Evolutionary conservation across 495 filamentous ascomycete species (phyloP).

Genomic region (Penicillium roqueforti): DNA sequence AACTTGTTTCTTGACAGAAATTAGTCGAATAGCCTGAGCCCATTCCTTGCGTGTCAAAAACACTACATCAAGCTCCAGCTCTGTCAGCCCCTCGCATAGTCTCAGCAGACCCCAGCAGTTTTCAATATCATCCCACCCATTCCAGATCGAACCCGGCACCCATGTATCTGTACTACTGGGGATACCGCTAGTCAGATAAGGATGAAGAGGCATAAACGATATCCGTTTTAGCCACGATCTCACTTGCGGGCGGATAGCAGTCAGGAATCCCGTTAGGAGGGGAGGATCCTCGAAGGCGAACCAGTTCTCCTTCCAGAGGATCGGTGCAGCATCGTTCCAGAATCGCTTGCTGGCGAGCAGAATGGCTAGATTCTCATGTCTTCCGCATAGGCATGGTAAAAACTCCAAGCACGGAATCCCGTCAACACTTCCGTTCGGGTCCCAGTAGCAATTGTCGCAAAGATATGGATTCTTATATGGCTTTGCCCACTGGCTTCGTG

Average conservation of each 20-base stretch:
- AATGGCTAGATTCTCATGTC: slow-evolving; percentile 14
- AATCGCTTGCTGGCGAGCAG: slow-evolving; percentile 22
- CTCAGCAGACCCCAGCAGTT: slow-evolving; percentile 5
- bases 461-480: slow-evolving; percentile 15
- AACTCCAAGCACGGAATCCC: not conserved
- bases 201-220: not conserved
- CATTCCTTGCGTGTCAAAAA: slow-evolving; percentile 3
- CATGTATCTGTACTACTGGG: too few species aligned
- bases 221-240: slow-evolving; percentile 11
- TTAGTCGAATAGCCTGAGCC: slow-evolving; percentile 1
- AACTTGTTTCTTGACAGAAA: slow-evolving; percentile 1
- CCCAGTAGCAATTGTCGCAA: slow-evolving; percentile 26
- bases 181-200: too few species aligned
- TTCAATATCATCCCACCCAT: slow-evolving; percentile 1
- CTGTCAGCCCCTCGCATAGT: slow-evolving; percentile 9
- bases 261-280: slow-evolving; percentile 17
- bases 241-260: slow-evolving; percentile 10
- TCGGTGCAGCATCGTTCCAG: slow-evolving; percentile 22
- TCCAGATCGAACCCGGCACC: not conserved
- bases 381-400: slow-evolving; percentile 22
- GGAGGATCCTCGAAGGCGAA: slow-evolving; percentile 25
- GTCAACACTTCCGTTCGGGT: not conserved
- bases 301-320: slow-evolving; percentile 28
- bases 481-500: slow-evolving; percentile 22
- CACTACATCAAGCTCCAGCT: slow-evolving; percentile 15